phyloP scores from a whole-genome alignment of 2,329 filamentous ascomycete species.

The Fusarium duplospermum region DNA sequence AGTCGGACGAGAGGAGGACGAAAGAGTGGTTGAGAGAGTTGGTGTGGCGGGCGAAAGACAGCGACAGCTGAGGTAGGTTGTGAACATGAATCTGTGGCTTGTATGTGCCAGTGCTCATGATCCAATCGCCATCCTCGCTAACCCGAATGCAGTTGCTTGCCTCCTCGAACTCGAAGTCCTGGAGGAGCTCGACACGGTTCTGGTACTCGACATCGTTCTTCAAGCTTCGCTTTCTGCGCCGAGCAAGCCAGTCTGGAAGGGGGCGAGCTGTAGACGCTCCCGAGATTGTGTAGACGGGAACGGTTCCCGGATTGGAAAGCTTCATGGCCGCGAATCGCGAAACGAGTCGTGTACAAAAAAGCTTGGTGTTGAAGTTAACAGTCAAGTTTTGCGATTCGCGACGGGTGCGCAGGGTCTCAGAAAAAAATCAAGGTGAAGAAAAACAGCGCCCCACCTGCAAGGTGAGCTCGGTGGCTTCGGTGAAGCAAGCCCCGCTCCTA shows the following conservation, averaged over 20 bases:
- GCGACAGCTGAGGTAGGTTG: constrained; percentile 88
- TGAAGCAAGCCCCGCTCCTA: constrained; percentile 25
- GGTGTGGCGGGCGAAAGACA: constrained; percentile 95
- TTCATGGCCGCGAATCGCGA: constrained; percentile 67
- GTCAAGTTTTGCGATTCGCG: constrained; percentile 32
- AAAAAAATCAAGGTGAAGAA: constrained; percentile 49
- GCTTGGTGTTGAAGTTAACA: constrained; percentile 20
- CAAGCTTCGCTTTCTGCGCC: constrained; percentile 87
- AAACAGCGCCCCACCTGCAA: constrained; percentile 36
- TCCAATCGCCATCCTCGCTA: constrained; percentile 96
- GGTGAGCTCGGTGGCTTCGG: constrained; percentile 38
- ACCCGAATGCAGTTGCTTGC: constrained; percentile 90
- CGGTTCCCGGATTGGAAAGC: constrained; percentile 82
- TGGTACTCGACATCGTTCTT: constrained; percentile 95
- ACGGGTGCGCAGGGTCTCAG: constrained; percentile 5
- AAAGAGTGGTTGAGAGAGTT: constrained; percentile 93
- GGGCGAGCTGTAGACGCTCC: constrained; percentile 89
- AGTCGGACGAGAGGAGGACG: constrained; percentile 87
- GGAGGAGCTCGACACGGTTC: constrained; percentile 91
- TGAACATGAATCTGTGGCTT: constrained; percentile 86
- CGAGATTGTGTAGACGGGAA: constrained; percentile 94
- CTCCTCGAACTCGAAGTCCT: constrained; percentile 98
- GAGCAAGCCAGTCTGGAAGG: constrained; percentile 94
- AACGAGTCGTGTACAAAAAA: constrained; percentile 26
- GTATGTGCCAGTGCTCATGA: constrained; percentile 90